Conservation (phyloP, 2,329 filamentous ascomycete species). For the Teratosphaeria pseudoeucalypti region DNA sequence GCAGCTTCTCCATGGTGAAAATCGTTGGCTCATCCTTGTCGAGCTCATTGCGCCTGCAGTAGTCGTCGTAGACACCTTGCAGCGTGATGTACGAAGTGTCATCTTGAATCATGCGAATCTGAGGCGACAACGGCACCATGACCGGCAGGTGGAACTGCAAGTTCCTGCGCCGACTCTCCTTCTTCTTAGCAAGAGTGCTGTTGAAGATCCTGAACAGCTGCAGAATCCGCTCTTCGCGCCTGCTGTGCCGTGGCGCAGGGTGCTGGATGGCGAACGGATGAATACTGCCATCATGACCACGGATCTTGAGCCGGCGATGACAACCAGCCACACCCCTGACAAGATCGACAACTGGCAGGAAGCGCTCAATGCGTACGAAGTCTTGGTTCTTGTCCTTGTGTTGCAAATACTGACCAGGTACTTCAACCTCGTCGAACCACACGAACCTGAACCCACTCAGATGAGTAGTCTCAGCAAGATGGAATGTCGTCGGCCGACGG, state of each 20-base stretch:
- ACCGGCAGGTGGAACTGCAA: slow-evolving; percentile 91
- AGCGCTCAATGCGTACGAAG: slow-evolving; percentile 93
- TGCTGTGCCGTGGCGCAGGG: slow-evolving; percentile 81
- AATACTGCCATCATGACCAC: slow-evolving; percentile 93
- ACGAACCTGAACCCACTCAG: slow-evolving; percentile 95
- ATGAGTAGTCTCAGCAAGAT: slow-evolving; percentile 76
- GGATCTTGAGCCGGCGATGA: slow-evolving; percentile 86
- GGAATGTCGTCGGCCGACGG: slow-evolving; percentile 60
- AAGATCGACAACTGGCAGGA: slow-evolving; percentile 87
- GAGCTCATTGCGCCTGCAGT: slow-evolving; percentile 76
- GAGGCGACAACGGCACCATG: slow-evolving; percentile 90
- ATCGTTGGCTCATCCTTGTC: slow-evolving; percentile 92
- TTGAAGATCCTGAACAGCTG: slow-evolving; percentile 98
- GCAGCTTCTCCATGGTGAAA: slow-evolving; percentile 90
- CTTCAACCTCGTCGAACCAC: slow-evolving; percentile 96
- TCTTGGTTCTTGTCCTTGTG: slow-evolving; percentile 99
- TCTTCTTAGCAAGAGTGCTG: slow-evolving; percentile 78
- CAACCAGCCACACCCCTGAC: slow-evolving; percentile 85
- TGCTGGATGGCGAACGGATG: slow-evolving; percentile 96
- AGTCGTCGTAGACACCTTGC: slow-evolving; percentile 92
- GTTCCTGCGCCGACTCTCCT: slow-evolving; percentile 87
- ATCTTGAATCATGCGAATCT: slow-evolving; percentile 91
- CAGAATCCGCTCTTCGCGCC: slow-evolving; percentile 86
- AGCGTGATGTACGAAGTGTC: slow-evolving; percentile 89
- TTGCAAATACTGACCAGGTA: slow-evolving; percentile 91